Evolutionary conservation across 768 basidiomycete genomes (phyloP).

Genomic region (Kwoniella sp.): DNA sequence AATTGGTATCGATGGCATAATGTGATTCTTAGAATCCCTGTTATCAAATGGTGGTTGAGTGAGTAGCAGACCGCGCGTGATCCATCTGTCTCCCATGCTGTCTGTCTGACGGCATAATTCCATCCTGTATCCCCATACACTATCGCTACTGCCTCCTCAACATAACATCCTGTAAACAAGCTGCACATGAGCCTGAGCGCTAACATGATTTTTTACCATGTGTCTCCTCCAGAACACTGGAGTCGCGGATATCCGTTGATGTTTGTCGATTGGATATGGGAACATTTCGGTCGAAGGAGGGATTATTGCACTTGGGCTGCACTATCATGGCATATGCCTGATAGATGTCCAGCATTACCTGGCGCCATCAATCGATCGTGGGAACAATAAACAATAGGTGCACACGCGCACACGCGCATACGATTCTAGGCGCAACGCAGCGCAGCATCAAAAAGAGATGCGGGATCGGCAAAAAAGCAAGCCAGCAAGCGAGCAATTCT

Average conservation of each 20-base stretch:
- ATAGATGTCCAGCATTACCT: conserved; percentile 31
- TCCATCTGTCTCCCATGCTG: not conserved
- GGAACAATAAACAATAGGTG: conserved; percentile 13
- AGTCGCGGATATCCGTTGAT: conserved; percentile 25
- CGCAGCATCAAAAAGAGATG: no score
- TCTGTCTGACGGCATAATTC: not conserved
- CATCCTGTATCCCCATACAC: no score
- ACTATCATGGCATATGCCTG: conserved; percentile 20
- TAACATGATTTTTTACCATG: no score
- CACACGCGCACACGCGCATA: no score
- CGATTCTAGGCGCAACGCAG: no score
- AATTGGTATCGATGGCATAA: conserved; percentile 39
- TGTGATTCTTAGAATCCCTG: conserved; percentile 22
- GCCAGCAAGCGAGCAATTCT: no score
- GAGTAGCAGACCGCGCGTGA: conserved; percentile 5
- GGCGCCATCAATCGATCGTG: conserved; percentile 20
- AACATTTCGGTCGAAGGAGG: conserved; percentile 23
- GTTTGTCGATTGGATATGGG: conserved; percentile 40
- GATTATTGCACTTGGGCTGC: conserved; percentile 40
- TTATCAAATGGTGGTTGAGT: conserved; percentile 34
- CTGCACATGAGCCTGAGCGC: no score
- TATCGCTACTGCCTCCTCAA: no score
- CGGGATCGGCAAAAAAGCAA: no score
- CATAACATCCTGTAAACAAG: no score
- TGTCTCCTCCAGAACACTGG: conserved; percentile 33